Evolutionary conservation across 495 filamentous ascomycete species (phyloP), one percentile per base, ranked within the genome.

Genomic region (Aspergillus egyptiacus): DNA sequence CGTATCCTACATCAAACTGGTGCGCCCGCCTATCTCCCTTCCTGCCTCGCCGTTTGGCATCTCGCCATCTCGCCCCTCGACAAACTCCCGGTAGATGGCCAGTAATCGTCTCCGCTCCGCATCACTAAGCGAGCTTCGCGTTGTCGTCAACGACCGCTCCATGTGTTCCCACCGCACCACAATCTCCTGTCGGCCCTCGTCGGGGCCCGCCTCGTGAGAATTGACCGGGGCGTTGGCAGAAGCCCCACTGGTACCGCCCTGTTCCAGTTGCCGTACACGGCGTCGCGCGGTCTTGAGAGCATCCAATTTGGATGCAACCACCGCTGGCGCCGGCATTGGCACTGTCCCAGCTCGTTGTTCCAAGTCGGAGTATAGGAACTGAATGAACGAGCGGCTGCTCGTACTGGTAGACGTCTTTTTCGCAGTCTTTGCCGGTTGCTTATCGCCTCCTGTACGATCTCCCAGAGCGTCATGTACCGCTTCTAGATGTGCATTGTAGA

Each of bases 401-500:
- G 72, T 61, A 50, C 48, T 57, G 10, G 65, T 39, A 11, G 57
- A 30, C 6, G 63, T 70, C 10, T 17, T 46, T 14, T 48, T 33
- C 8, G 55, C 58, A n/a, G 47, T 62, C 36, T 67, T 70, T 3
- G 62, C 60, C n/a, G 59, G 54, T 4, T 65, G 39, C 51, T 76
- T 71, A 49, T 62, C 54, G 46, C 58, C 52, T 24, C 55, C 55
- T n/a, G 78, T 73, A 0, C 72, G 71, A 50, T 87, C 86, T 10
- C 82, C 84, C 3, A 98, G 78, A 2, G 91, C 80, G 51, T 95
- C 90, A 52, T 98, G 93, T 48, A 98, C 94, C 20, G 93, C 93
- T 65, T 97, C 94, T 5, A 98, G 74, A 64, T 98, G 93, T 4
- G 93, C 93, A 54, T 98, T 97, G 50, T 94, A 96, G 13, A 97